Evolutionary conservation across 1,284 basidiomycete species (phyloP), one percentile per base, ranked within the genome.

Genomic region (Irpex lacteus): DNA sequence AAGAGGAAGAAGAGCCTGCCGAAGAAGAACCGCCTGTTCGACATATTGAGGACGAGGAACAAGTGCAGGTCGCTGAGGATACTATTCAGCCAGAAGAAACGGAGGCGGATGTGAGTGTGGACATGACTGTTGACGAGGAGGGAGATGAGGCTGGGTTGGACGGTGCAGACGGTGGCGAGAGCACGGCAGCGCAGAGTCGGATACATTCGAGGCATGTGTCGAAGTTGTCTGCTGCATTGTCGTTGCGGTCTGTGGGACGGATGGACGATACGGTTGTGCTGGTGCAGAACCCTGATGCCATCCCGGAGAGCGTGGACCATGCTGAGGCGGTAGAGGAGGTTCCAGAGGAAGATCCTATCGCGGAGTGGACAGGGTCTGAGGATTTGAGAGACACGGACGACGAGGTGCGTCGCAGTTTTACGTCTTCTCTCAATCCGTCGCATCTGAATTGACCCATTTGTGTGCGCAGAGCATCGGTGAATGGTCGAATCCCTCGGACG

Each of bases 401-500:
- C 67, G 87, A 84, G 81, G 90, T 90, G 69, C 67, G 80, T 67
- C 2, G 60, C 61, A 53, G 11, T 62, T 36, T 57, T 13, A 26
- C 26, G 26, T 26, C 26, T 26, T 3, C 26, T 26, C 26, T 26
- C 26, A 26, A 26, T 26, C 4, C 26, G 26, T 26, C 4, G 26
- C 26, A 26, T 26, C 26, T 26, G 4, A 26, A 26, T 26, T 26
- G 26, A 26, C 26, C 26, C 26, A 26, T 26, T 26, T 26, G 26
- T 26, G 26, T 26, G 26, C 2, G 69, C 47, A 91, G 88, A 92
- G 90, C 69, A 88, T 92, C 60, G 91, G 90, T 36, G 91, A 94
- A 78, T 94, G 85, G 84, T 94, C 91, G n/a, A 94, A 94, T 71
- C 91, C 91, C 18, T 94, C 91, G 11, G 91, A 94, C 70, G 91